Evolutionary conservation across 2,329 filamentous ascomycete genomes (phyloP).

Genomic region (Diaporthe ampelina): DNA sequence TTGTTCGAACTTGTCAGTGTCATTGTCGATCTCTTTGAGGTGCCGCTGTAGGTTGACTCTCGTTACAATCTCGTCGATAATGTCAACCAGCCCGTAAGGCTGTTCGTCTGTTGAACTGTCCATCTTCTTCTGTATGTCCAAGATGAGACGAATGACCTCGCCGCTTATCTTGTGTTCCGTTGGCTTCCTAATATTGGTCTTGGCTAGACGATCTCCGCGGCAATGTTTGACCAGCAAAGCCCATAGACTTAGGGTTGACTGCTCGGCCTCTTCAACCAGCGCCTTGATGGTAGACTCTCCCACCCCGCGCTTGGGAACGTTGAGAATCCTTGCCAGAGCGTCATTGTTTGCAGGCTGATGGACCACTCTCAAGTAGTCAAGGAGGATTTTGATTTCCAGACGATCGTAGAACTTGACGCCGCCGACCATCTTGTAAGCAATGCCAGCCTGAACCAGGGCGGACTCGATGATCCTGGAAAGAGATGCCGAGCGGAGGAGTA

Average conservation of each 20-base stretch:
- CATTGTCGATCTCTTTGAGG: constrained; percentile 77
- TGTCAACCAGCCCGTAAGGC: constrained; percentile 58
- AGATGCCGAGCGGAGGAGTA: constrained; percentile 86
- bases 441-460: constrained; percentile 82
- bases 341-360: constrained; percentile 90
- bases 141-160: constrained; percentile 61
- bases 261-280: constrained; percentile 83
- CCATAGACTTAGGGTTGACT: constrained; percentile 80
- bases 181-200: constrained; percentile 63
- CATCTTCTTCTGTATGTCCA: constrained; percentile 53
- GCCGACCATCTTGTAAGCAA: constrained; percentile 93
- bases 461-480: constrained; percentile 90
- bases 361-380: constrained; percentile 91
- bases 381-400: constrained; percentile 85
- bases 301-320: constrained; percentile 84
- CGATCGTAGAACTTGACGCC: constrained; percentile 94
- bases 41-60: constrained; percentile 82
- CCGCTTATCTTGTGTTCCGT: constrained; percentile 68
- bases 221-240: constrained; percentile 72
- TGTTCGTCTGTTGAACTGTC: constrained; percentile 48
- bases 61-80: constrained; percentile 68
- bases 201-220: constrained; percentile 61
- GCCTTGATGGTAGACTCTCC: constrained; percentile 83
- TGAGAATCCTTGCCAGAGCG: constrained; percentile 85
- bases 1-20: constrained; percentile 81